Conservation (phyloP, 148 eudicot genomes). For the Persicaria tinctoria region DNA sequence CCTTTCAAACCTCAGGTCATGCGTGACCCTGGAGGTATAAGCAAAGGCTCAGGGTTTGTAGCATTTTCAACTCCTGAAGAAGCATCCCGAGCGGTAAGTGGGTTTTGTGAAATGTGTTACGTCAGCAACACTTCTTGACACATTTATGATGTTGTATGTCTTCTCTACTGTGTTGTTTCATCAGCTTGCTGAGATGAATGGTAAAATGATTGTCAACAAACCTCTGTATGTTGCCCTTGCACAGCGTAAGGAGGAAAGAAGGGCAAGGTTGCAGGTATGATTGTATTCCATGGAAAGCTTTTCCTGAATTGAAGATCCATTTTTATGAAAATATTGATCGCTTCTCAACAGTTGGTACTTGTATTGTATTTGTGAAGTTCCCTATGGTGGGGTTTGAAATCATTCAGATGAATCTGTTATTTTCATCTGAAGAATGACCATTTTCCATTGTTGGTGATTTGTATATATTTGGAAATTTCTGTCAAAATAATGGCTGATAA, state of each 20-base stretch:
- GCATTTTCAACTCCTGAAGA: slow-evolving; percentile 86
- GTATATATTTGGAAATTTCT: too few relatives aligned
- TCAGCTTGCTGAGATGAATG: slow-evolving; percentile 82
- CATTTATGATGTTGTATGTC: neutral
- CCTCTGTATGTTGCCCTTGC: slow-evolving; percentile 95
- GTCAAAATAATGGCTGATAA: too few relatives aligned
- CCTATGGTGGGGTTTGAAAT: too few relatives aligned
- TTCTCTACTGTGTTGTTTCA: slow-evolving; percentile 3
- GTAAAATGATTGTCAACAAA: slow-evolving; percentile 71
- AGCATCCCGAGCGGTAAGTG: slow-evolving; percentile 88
- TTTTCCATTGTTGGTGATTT: too few relatives aligned
- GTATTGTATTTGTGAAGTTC: too few relatives aligned
- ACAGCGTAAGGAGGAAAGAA: slow-evolving; percentile 89
- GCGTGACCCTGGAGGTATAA: slow-evolving; percentile 78
- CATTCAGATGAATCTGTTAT: too few relatives aligned
- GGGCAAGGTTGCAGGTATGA: slow-evolving; percentile 71
- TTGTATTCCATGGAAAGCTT: neutral
- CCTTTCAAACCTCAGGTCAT: slow-evolving; percentile 40
- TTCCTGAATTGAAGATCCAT: too few relatives aligned
- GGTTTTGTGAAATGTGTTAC: neutral
- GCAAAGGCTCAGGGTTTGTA: slow-evolving; percentile 93
- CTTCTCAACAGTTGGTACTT: too few relatives aligned
- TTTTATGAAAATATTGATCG: neutral
- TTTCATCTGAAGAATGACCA: too few relatives aligned
- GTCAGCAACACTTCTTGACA: neutral